Evolutionary conservation across 129 eudicot genomes (phyloP).

Genomic region (Lactuca saligna): DNA sequence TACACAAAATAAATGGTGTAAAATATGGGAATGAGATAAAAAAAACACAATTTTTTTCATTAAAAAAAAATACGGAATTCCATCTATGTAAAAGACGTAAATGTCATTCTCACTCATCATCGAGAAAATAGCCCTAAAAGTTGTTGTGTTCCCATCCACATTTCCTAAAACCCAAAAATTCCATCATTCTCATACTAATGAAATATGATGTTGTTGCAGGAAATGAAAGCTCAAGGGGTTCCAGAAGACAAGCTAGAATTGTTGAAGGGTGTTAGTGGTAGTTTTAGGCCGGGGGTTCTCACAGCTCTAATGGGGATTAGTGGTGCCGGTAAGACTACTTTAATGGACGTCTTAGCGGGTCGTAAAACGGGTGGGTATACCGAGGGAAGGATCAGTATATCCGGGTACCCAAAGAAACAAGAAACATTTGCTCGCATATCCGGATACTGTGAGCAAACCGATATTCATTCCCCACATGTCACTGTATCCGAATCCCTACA

Average conservation of each 20-base stretch:
- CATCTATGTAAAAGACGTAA: no score
- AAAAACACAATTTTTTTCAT: no score
- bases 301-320: slow-evolving; percentile 92
- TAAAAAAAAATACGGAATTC: no score
- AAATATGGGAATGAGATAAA: no score
- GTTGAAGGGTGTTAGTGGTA: slow-evolving; percentile 74
- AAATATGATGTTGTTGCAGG: slow-evolving; percentile 38
- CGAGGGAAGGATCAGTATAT: slow-evolving; percentile 66
- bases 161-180: no score
- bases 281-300: slow-evolving; percentile 88
- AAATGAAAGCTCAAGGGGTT: slow-evolving; percentile 79
- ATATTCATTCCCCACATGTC: slow-evolving; percentile 88
- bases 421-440: slow-evolving; percentile 90
- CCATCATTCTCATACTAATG: not conserved
- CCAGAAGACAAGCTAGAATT: slow-evolving; percentile 57
- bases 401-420: slow-evolving; percentile 87
- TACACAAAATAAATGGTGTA: no score
- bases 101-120: no score
- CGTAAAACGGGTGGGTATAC: slow-evolving; percentile 85
- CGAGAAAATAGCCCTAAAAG: no score
- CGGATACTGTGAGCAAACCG: slow-evolving; percentile 92
- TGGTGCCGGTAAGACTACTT: slow-evolving; percentile 95
- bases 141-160: no score
- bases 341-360: slow-evolving; percentile 88
- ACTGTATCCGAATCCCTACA: slow-evolving; percentile 71